Percentiles rank a stretch among this genome's conserved stretches.
Conservation (phyloP, 2,329 filamentous ascomycete species). For the Xylariaceae sp. region DNA sequence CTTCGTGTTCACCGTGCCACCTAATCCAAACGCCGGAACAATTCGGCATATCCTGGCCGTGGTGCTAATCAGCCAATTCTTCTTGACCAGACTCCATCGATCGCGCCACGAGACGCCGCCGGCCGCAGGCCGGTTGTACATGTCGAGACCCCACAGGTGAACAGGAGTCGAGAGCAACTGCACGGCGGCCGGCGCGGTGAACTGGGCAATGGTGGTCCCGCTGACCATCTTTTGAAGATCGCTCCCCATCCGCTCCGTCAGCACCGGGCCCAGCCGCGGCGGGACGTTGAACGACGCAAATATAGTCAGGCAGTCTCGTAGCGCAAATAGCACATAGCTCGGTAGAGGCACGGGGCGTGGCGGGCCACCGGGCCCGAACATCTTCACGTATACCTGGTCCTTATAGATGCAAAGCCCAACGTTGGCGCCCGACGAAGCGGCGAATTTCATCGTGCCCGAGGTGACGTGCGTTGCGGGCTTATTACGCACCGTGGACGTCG, state of each 20-base stretch:
- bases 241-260: constrained; percentile 59
- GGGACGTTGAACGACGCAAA: constrained; percentile 93
- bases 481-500: constrained; percentile 64
- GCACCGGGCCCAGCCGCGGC: constrained; percentile 70
- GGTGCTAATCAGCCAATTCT: constrained; percentile 76
- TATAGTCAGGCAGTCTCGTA: constrained; percentile 85
- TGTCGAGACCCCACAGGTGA: constrained; percentile 81
- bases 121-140: constrained; percentile 71
- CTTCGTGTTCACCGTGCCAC: constrained; percentile 81
- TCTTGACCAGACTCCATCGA: constrained; percentile 67
- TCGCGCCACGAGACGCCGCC: constrained; percentile 52
- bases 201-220: constrained; percentile 72
- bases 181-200: constrained; percentile 75
- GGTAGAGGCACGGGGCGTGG: constrained; percentile 65
- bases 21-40: constrained; percentile 85
- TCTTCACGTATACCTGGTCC: constrained; percentile 79
- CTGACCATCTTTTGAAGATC: constrained; percentile 54
- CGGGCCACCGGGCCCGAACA: constrained; percentile 69
- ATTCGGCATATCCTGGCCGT: constrained; percentile 81
- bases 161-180: constrained; percentile 82
- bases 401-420: constrained; percentile 87
- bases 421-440: constrained; percentile 79
- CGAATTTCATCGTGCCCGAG: constrained; percentile 77
- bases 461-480: constrained; percentile 65
- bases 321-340: constrained; percentile 77